These are phyloP conservation scores for Trifolium pratense DNA, from an alignment of 306 rosid species.

Conservation along the genomic window DNA sequence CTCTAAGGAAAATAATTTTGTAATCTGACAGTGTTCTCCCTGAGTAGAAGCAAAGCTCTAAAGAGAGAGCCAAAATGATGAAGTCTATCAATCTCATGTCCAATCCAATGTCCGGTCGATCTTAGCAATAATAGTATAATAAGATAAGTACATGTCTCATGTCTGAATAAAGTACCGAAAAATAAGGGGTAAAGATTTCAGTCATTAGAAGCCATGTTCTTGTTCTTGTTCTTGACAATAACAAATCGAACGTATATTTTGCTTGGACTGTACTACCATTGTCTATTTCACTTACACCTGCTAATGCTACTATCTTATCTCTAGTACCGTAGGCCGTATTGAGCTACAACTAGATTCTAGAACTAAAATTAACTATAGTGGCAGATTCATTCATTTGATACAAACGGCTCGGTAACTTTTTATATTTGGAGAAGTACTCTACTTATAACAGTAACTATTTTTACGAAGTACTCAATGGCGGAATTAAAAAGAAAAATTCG, in stretches of 20 bases:
- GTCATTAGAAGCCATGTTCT: background rate
- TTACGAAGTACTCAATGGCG: no score
- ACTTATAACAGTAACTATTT: no score
- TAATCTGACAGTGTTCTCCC: no score
- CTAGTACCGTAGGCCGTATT: background rate
- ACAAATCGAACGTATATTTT: no score
- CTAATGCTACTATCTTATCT: no score
- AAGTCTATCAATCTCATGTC: conserved; percentile 1
- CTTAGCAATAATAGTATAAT: background rate
- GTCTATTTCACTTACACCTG: background rate
- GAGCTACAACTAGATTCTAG: background rate
- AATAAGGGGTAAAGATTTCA: background rate
- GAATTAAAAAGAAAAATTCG: no score
- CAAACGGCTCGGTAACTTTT: no score
- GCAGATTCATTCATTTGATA: no score
- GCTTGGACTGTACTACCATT: background rate
- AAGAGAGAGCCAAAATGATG: background rate
- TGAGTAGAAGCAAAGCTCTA: no score
- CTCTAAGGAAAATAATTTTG: no score
- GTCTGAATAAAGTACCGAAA: conserved; percentile 18
- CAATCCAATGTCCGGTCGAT: conserved; percentile 11
- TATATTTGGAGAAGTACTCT: no score
- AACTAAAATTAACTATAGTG: background rate
- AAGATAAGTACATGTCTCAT: conserved; percentile 15
- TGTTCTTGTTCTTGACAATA: conserved; percentile 6